Evolutionary conservation across 2,329 filamentous ascomycete genomes (phyloP).

Genomic region (Aspergillus sp.): DNA sequence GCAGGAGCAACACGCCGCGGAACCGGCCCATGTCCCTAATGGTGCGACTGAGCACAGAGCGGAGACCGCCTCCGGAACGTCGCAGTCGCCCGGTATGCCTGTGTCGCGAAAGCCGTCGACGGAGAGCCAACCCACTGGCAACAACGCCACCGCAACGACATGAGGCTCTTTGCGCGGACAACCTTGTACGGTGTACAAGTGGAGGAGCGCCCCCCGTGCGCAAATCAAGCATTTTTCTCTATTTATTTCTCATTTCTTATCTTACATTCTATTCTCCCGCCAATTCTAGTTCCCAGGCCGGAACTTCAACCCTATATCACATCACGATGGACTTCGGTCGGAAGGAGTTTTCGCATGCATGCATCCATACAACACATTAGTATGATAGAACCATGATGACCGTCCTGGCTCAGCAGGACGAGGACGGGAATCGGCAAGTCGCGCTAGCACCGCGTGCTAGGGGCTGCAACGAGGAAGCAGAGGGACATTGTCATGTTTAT

Average conservation of each 20-base stretch:
- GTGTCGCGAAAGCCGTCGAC: background rate
- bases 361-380: background rate
- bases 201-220: background rate
- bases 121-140: background rate
- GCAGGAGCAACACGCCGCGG: slow-evolving; percentile 8
- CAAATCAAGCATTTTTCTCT: background rate
- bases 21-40: slow-evolving; percentile 13
- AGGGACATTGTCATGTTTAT: background rate
- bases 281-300: slow-evolving; percentile 18
- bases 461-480: background rate
- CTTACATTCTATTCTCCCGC: background rate
- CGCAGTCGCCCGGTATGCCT: background rate
- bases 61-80: too few species aligned
- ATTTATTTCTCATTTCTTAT: slow-evolving; percentile 2
- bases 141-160: slow-evolving; percentile 3
- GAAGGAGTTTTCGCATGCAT: slow-evolving; percentile 1
- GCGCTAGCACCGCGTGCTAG: background rate
- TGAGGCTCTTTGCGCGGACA: background rate
- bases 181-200: background rate
- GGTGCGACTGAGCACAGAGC: too few species aligned
- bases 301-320: slow-evolving; percentile 12
- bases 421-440: background rate
- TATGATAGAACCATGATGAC: slow-evolving; percentile 4
- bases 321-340: background rate
- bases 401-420: background rate